Percentiles rank a stretch among this genome's conserved stretches.
Conservation (phyloP, 164 flowering plant species). For the Chimonanthus praecox region DNA sequence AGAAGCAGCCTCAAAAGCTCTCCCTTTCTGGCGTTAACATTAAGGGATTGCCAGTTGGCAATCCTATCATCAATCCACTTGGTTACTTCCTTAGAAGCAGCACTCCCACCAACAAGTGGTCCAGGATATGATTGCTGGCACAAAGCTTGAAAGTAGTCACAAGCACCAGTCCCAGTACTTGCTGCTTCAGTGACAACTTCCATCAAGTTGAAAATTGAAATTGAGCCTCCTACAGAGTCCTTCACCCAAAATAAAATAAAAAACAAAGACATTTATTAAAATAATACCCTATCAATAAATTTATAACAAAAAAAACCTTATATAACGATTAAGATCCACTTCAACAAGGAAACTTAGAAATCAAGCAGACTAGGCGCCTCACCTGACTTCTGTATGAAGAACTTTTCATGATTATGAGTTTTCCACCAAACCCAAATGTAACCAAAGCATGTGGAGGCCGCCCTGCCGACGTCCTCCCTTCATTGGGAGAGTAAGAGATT, state of each 20-base stretch:
- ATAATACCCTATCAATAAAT: background rate
- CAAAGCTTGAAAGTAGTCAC: conserved; percentile 56
- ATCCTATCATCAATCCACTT: conserved; percentile 98
- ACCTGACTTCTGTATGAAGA: conserved; percentile 63
- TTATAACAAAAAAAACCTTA: background rate
- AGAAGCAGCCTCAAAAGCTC: conserved; percentile 68
- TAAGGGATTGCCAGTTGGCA: conserved; percentile 42
- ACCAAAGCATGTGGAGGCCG: conserved; percentile 95
- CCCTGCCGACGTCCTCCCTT: conserved; percentile 77
- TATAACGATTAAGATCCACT: background rate
- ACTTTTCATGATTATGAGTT: conserved; percentile 73
- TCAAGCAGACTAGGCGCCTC: conserved; percentile 10
- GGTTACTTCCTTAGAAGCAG: conserved; percentile 68
- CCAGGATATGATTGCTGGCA: conserved; percentile 86
- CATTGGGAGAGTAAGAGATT: conserved; percentile 29
- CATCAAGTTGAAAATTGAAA: conserved; percentile 68
- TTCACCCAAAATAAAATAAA: conserved; percentile 30
- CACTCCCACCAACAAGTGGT: conserved; percentile 88
- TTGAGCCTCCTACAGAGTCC: conserved; percentile 51
- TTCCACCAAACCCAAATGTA: conserved; percentile 98
- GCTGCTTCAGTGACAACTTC: conserved; percentile 50
- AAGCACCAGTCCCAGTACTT: conserved; percentile 24
- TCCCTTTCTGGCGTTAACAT: conserved; percentile 42
- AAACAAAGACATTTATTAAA: background rate
- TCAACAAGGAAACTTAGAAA: background rate